Percentiles rank a stretch among this genome's conserved stretches.
phyloP scores from a whole-genome alignment of 202 grass and related monocot species.

The Alloteropsis angusta region DNA sequence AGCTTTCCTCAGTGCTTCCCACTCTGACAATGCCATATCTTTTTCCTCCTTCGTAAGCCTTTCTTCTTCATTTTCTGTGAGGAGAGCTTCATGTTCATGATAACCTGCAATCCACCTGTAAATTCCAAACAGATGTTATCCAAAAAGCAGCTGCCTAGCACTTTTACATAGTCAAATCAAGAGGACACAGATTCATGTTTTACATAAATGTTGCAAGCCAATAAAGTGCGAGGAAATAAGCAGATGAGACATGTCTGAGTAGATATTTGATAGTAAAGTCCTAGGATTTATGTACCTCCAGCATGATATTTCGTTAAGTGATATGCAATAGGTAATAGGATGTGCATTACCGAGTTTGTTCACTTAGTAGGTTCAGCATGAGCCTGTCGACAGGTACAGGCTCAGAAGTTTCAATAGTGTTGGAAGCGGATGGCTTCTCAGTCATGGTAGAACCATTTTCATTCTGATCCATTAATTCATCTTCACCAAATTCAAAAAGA shows the following conservation, averaged over 20 bases:
- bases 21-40: slow-evolving; percentile 77
- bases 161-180: neutral
- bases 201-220: neutral
- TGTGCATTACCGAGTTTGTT: slow-evolving; percentile 58
- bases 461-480: slow-evolving; percentile 54
- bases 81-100: slow-evolving; percentile 90
- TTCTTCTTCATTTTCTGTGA: slow-evolving; percentile 96
- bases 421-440: slow-evolving; percentile 24
- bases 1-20: slow-evolving; percentile 43
- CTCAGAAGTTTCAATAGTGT: slow-evolving; percentile 26
- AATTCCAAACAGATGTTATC: slow-evolving; percentile 22
- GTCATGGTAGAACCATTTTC: slow-evolving; percentile 23
- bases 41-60: slow-evolving; percentile 91
- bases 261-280: slow-evolving; percentile 4
- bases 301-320: neutral
- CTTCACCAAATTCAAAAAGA: slow-evolving; percentile 95
- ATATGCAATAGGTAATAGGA: slow-evolving; percentile 3
- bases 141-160: neutral
- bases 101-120: slow-evolving; percentile 90
- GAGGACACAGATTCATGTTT: neutral
- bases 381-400: slow-evolving; percentile 48
- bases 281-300: neutral
- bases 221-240: slow-evolving; percentile 7
- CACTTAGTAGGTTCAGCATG: slow-evolving; percentile 68
- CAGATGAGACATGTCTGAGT: neutral